Percentiles rank a stretch among this genome's conserved stretches.
Conservation (phyloP, 2,329 filamentous ascomycete species). For the Arthrobotrys conoides region DNA sequence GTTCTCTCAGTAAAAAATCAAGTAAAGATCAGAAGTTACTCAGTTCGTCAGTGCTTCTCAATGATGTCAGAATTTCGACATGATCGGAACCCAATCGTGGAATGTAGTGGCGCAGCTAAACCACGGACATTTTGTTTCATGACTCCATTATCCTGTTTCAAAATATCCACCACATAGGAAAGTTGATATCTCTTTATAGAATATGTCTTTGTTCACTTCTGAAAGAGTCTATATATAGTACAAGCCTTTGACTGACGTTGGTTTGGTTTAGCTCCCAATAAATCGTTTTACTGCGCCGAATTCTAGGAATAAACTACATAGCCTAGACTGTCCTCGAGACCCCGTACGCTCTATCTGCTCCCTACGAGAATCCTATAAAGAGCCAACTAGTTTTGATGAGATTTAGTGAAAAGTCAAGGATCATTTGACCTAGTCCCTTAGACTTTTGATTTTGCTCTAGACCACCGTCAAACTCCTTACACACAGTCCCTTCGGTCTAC, state of each 20-base stretch:
- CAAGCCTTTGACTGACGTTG: background rate
- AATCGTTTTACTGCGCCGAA: background rate
- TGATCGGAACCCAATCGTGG: background rate
- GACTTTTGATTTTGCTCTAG: background rate
- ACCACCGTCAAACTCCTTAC: background rate
- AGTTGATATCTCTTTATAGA: background rate
- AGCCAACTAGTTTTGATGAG: background rate
- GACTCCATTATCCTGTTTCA: slow-evolving; percentile 1
- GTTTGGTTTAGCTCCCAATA: background rate
- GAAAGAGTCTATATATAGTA: background rate
- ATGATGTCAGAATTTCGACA: background rate
- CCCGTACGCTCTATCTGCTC: background rate
- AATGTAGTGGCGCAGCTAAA: slow-evolving; percentile 2
- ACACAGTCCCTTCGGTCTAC: background rate
- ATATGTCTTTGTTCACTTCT: slow-evolving; percentile 1
- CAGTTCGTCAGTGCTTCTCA: background rate
- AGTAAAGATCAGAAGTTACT: background rate
- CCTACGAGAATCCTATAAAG: background rate
- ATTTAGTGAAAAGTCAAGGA: background rate
- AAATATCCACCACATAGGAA: background rate
- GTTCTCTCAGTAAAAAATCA: background rate
- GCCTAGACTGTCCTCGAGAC: background rate
- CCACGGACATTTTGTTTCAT: slow-evolving; percentile 8
- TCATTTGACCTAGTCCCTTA: background rate
- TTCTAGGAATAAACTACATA: background rate